phyloP scores from a whole-genome alignment of 2,329 filamentous ascomycete genomes.

The Colletotrichum sp. region DNA sequence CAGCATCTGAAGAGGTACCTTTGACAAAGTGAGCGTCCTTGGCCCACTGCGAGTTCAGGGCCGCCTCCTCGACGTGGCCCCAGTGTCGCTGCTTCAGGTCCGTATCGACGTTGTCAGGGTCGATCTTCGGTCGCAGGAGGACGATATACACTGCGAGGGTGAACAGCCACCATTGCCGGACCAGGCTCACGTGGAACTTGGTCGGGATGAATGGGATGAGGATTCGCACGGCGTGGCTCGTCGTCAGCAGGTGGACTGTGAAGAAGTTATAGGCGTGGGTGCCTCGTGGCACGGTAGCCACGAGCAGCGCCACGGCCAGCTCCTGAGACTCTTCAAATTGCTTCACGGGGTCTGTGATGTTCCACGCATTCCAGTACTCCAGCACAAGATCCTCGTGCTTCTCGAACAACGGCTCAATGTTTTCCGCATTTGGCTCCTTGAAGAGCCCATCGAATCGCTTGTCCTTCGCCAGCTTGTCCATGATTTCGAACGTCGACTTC shows the following conservation, averaged over 20 bases:
- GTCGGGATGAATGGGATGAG: slow-evolving; percentile 78
- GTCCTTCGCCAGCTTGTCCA: slow-evolving; percentile 74
- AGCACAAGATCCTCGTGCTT: slow-evolving; percentile 73
- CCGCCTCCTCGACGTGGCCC: slow-evolving; percentile 76
- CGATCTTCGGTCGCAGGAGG: slow-evolving; percentile 74
- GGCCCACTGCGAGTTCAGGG: slow-evolving; percentile 69
- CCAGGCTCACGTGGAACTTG: slow-evolving; percentile 73
- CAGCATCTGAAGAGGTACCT: slow-evolving; percentile 48
- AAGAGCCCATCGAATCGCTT: slow-evolving; percentile 72
- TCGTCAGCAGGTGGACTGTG: slow-evolving; percentile 80
- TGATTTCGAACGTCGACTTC: slow-evolving; percentile 70
- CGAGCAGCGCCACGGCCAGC: slow-evolving; percentile 64
- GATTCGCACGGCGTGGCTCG: slow-evolving; percentile 87
- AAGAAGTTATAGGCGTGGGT: slow-evolving; percentile 81
- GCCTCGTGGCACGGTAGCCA: slow-evolving; percentile 62
- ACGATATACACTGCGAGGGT: slow-evolving; percentile 79
- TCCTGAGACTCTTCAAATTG: slow-evolving; percentile 78
- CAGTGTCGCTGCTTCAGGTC: slow-evolving; percentile 73
- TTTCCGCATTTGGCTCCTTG: slow-evolving; percentile 59
- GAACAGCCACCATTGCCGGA: slow-evolving; percentile 91
- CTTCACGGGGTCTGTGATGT: slow-evolving; percentile 68
- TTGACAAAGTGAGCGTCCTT: slow-evolving; percentile 88
- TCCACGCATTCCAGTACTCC: slow-evolving; percentile 93
- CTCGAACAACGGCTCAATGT: slow-evolving; percentile 71
- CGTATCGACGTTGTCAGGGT: slow-evolving; percentile 66